These are phyloP conservation scores for Yamadazyma jaroonii DNA, from an alignment of 1,139 yeast genomes.

Conservation along the genomic window DNA sequence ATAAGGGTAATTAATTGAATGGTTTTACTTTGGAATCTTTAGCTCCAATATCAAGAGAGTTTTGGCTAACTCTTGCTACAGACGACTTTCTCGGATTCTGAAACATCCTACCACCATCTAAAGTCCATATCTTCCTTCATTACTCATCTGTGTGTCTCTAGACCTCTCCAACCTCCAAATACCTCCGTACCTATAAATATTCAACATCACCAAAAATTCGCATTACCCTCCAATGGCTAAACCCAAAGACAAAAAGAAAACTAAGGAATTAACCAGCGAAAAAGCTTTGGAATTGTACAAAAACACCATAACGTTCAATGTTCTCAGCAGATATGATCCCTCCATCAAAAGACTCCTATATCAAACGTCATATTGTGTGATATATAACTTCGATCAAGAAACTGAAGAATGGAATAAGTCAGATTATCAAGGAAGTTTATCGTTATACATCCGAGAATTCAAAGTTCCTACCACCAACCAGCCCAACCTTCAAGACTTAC, in stretches of 20 bases:
- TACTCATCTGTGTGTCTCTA: too few species aligned
- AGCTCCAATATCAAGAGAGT: too few species aligned
- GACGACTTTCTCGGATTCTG: too few species aligned
- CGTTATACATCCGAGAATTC: conserved; percentile 68
- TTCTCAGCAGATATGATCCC: conserved; percentile 82
- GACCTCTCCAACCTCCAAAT: too few species aligned
- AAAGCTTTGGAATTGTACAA: conserved; percentile 56
- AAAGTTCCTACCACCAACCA: conserved; percentile 23
- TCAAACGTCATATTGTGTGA: conserved; percentile 76
- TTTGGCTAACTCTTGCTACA: too few species aligned
- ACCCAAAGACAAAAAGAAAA: conserved; percentile 2
- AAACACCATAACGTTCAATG: conserved; percentile 74
- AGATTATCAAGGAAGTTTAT: conserved; percentile 78
- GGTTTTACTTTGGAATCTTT: too few species aligned
- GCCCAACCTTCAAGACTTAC: conserved; percentile 34
- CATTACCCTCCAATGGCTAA: background rate
- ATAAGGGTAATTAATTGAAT: too few species aligned
- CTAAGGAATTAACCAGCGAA: conserved; percentile 13
- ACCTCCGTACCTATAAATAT: too few species aligned
- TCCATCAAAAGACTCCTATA: conserved; percentile 69
- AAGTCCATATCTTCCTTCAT: too few species aligned
- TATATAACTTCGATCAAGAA: conserved; percentile 66
- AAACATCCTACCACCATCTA: too few species aligned
- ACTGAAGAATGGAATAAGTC: conserved; percentile 77
- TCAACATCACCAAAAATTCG: too few species aligned